Evolutionary conservation across 208 protist species (phyloP), one percentile per base, ranked within the genome.

Genomic region (Leishmania amazonensis): DNA sequence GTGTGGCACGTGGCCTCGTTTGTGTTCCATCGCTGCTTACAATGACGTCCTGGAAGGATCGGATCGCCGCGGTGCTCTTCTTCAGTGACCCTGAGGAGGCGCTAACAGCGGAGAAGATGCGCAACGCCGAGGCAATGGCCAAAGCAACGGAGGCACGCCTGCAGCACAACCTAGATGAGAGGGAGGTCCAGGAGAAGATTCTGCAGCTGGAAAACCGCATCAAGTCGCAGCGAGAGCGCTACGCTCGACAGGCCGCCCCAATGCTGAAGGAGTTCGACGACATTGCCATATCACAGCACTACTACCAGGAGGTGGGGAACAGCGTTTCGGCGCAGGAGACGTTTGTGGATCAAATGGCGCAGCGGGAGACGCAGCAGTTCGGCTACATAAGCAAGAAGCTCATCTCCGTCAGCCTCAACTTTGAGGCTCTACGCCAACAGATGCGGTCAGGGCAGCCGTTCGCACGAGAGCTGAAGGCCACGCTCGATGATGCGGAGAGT

Each of bases 321-420:
- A 84, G 75, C 45, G 84, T 92, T 21, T 49, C 81, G 1, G 85
- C 83, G 15, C 93, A 97, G 79, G 80, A 89, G 67, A 78, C 67
- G 38, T 86, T 95, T 28, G 85, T 90, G 31, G 82, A 90, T 58
- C 86, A 92, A 75, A 81, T 96, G 58, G 38, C 72, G 4, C 86
- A 95, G 71, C 85, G 89, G 17, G 93, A 98, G 80, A 74, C 91
- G 24, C 85, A 84, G 31, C 86, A 96, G 75, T 98, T 91, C 81
- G 95, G 93, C 19, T 98, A 96, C 83, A 78, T 93, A 40, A 94
- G 93, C 80, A 98, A 98, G 77, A 96, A 97, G 80, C 82, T 97
- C 21, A 93, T 96, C 6, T 96, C 93, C 3, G 90, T 96, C 24
- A 74, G 88, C 9, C 83, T 98, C n/a, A 91, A 95, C 76, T 91